A percentile compares a stretch with the other conserved stretches of the same genome.
These are phyloP conservation scores for Suillus plorans DNA, from an alignment of 768 basidiomycete genomes.

Conservation along the genomic window DNA sequence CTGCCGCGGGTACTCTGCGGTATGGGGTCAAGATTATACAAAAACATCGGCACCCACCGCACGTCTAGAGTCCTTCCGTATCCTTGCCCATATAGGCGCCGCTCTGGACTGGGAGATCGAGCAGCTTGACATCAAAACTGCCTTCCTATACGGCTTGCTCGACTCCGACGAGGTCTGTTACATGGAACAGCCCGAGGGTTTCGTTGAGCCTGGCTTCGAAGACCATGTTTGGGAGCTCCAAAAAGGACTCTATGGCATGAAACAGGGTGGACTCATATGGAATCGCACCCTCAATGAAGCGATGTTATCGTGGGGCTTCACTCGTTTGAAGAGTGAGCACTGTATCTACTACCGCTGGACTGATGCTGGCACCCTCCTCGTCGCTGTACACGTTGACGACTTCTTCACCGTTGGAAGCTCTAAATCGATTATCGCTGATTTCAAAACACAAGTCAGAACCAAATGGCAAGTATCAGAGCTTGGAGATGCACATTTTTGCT, in stretches of 20 bases:
- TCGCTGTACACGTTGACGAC: too few species aligned
- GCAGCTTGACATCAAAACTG: slow-evolving; percentile 13
- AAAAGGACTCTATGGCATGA: too few species aligned
- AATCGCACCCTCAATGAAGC: not conserved
- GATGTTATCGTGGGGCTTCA: not conserved
- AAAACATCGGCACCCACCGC: slow-evolving; percentile 33
- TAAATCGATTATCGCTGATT: too few species aligned
- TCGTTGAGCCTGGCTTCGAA: not conserved
- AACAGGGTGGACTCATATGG: too few species aligned
- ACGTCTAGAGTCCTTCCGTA: not conserved
- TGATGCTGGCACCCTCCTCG: too few species aligned
- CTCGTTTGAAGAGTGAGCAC: not conserved
- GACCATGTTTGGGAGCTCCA: not conserved
- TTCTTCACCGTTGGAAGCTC: too few species aligned
- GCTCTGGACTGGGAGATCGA: slow-evolving; percentile 15
- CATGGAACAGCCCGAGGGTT: slow-evolving; percentile 39
- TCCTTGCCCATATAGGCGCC: slow-evolving; percentile 1
- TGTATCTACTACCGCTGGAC: slow-evolving; percentile 12
- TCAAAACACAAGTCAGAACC: too few species aligned
- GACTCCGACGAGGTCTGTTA: slow-evolving; percentile 33
- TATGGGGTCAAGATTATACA: slow-evolving; percentile 32
- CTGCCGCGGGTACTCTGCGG: slow-evolving; percentile 35
- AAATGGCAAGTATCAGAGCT: too few species aligned
- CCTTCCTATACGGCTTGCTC: slow-evolving; percentile 28
- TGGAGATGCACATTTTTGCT: too few species aligned